Evolutionary conservation across 345 rosid species (phyloP).

Genomic region (Physaria fendleri): DNA sequence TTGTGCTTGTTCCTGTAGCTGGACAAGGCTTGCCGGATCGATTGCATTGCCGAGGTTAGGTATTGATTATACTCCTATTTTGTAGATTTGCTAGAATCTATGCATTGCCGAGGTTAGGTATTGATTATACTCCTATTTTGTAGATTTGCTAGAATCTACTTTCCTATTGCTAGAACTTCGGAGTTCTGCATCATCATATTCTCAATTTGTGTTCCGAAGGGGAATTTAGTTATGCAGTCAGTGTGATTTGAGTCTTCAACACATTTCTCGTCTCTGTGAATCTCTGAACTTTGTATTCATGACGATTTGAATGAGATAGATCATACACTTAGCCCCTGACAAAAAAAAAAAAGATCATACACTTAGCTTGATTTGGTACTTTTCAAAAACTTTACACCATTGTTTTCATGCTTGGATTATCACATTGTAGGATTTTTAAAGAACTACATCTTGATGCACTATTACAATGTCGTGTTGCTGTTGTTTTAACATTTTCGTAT

Average conservation of each 20-base stretch:
- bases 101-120: constrained; percentile 73
- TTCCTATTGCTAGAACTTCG: not conserved
- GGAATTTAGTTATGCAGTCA: not conserved
- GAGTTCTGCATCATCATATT: not conserved
- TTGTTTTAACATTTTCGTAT: not conserved
- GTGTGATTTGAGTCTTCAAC: not conserved
- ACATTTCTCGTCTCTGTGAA: not conserved
- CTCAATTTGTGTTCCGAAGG: not conserved
- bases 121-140: not conserved
- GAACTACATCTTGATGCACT: not conserved
- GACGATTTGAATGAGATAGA: not conserved
- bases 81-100: not conserved
- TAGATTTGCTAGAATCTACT: not conserved
- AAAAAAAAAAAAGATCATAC: too few relatives aligned
- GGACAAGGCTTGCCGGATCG: constrained; percentile 80
- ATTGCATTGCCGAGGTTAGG: constrained; percentile 71
- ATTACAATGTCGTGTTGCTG: not conserved
- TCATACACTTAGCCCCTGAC: constrained; percentile 9
- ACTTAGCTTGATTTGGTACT: constrained; percentile 11
- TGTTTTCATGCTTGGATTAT: not conserved
- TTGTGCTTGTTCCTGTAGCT: constrained; percentile 65
- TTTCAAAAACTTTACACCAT: not conserved
- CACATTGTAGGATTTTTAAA: not conserved
- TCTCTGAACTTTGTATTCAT: not conserved
- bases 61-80: not conserved